Base-by-base conservation (phyloP, 441 rosid species). In the Gossypium davidsonii region DNA sequence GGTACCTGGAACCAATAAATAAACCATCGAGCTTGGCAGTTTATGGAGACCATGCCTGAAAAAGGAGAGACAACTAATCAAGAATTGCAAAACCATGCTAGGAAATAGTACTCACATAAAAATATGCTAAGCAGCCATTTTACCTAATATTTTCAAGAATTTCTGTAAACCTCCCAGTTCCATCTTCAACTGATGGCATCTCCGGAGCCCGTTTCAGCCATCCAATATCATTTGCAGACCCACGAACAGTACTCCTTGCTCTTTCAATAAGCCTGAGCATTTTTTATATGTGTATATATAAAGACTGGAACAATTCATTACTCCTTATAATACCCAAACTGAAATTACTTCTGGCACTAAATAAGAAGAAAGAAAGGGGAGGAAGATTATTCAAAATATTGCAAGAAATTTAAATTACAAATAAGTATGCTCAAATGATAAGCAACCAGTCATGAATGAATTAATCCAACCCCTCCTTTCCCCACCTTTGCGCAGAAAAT, bases 141-240 rank as follows among this genome's bases (percentile, higher is more conserved):
- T 83, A 95, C 99, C 99, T 89, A 69, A 95, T 88, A 76, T 89
- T 80, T 57, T 89, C 86, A 67, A 95, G 88, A 83, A 95, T 88
- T 78, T 80, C 86, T 48, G 78, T 82, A 70, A 91, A 92, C 73
- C 84, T 85, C 73, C 81, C 91, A 72, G 97, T 91, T 78, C 97
- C 94, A 79, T 95, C 96, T 86, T 90, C 90, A 76, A 91, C 91
- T 53, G 91, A 81, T 78, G 98, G 96, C 92, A 92, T 88, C 77
- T 80, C 84, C 6, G 87, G 85, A 80, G 80, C 89, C 28, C 79
- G 79, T 72, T 88, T 90, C 76, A 95, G 84, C 99, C 98, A 95
- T 65, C 99, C 97, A 77, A 95, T 87, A 82, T 95, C 99, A 80
- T 91, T 91, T 51, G 97, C 93, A 9, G 98, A 92, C 58, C 99